Evolutionary conservation across 768 basidiomycete genomes (phyloP).

Genomic region (Tricholoma furcatifolium): DNA sequence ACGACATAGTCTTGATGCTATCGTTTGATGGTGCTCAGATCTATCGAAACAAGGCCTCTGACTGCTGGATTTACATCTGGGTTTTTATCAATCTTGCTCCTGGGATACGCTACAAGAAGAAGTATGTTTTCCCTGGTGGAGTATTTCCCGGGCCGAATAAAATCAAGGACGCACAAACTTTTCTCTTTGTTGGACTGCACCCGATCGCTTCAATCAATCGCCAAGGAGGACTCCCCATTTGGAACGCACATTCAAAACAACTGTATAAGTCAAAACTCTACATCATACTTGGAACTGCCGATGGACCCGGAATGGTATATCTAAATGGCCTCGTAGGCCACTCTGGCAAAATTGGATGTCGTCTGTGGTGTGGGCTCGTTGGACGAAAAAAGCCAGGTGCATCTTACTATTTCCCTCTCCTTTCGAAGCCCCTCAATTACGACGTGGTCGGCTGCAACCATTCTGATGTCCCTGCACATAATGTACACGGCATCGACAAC

Average conservation of each 20-base stretch:
- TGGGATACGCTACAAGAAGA: slow-evolving; percentile 23
- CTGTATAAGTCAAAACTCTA: slow-evolving; percentile 9
- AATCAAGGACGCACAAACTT: slow-evolving; percentile 3
- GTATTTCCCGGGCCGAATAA: slow-evolving; percentile 9
- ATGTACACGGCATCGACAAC: background rate
- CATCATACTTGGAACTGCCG: slow-evolving; percentile 20
- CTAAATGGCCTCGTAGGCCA: slow-evolving; percentile 29
- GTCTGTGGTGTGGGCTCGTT: slow-evolving; percentile 22
- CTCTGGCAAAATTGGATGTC: slow-evolving; percentile 29
- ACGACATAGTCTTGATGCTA: slow-evolving; percentile 25
- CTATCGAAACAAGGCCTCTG: no score
- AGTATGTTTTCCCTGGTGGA: no score
- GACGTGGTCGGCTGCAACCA: slow-evolving; percentile 20
- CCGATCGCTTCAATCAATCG: slow-evolving; percentile 1
- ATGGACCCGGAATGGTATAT: no score
- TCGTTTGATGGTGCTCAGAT: slow-evolving; percentile 34
- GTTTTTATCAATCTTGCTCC: slow-evolving; percentile 26
- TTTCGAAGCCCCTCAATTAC: slow-evolving; percentile 21
- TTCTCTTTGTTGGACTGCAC: background rate
- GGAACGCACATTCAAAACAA: background rate
- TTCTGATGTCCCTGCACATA: slow-evolving; percentile 14
- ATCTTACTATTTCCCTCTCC: slow-evolving; percentile 26
- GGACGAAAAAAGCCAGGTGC: slow-evolving; percentile 23
- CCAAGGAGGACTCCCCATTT: background rate
- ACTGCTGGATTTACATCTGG: no score